Conservation (phyloP, 306 rosid species). For the Prinsepia uniflora region DNA sequence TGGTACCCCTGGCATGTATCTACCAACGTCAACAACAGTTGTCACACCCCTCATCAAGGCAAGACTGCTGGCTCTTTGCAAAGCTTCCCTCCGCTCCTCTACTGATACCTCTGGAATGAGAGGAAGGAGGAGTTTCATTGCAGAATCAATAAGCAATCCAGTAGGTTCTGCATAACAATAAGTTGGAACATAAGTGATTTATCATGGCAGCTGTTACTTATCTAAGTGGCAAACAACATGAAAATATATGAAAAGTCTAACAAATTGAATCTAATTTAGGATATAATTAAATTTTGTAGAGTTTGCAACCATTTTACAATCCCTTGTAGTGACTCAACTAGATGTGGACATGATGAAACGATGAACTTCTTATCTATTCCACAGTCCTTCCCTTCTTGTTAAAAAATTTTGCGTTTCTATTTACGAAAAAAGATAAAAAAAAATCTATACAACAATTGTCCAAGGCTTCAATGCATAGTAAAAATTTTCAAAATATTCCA, state of each 20-base stretch:
- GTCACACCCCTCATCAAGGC: conserved; percentile 75
- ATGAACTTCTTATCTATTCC: neutral
- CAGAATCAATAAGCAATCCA: conserved; percentile 74
- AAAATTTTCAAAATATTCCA: no score
- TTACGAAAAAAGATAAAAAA: no score
- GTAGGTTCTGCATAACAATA: conserved; percentile 59
- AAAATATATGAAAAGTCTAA: neutral
- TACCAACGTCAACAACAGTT: conserved; percentile 84
- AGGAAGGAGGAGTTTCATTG: conserved; percentile 43
- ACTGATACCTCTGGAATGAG: conserved; percentile 58
- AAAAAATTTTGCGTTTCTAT: no score
- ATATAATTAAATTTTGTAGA: no score
- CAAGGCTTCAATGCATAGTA: neutral
- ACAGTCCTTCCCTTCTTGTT: neutral
- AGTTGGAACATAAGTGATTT: conserved; percentile 4
- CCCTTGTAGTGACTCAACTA: no score
- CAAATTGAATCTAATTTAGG: neutral
- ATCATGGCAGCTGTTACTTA: conserved; percentile 7
- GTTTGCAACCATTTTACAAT: no score
- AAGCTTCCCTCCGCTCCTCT: conserved; percentile 76
- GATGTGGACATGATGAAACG: neutral
- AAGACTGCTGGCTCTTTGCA: conserved; percentile 61
- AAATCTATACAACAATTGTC: neutral
- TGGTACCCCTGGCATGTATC: conserved; percentile 64
- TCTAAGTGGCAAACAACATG: conserved; percentile 7